Conservation (phyloP, 192 early-diverging fungal genomes). For the Rhizophlyctis rosea region DNA sequence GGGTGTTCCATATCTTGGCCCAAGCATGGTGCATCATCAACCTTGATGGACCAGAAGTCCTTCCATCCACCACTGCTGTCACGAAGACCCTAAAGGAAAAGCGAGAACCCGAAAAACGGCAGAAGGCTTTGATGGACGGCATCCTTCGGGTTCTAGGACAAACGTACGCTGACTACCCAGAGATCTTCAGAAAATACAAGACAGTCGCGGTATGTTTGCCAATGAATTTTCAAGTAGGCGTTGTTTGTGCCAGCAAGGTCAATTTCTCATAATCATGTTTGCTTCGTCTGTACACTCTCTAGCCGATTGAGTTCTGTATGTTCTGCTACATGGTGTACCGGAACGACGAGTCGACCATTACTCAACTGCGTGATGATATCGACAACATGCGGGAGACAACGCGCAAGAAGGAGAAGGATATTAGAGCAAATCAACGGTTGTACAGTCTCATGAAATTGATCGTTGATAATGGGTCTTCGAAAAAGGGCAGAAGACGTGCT, state of each 20-base stretch:
- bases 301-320: slow-evolving; percentile 29
- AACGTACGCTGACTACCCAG: not conserved
- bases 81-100: not conserved
- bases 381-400: slow-evolving; percentile 14
- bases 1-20: not conserved
- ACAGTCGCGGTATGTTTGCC: slow-evolving; percentile 7
- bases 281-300: not conserved
- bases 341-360: not conserved
- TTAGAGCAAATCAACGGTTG: slow-evolving; percentile 6
- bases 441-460: slow-evolving; percentile 18
- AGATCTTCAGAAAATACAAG: slow-evolving; percentile 3
- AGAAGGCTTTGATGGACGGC: not conserved
- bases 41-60: not conserved
- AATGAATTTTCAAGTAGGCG: too few relatives aligned
- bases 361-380: slow-evolving; percentile 6
- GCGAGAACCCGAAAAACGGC: not conserved
- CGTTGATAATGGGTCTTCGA: too few relatives aligned
- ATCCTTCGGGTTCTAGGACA: slow-evolving; percentile 2
- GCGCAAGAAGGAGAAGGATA: slow-evolving; percentile 8
- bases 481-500: too few relatives aligned
- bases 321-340: slow-evolving; percentile 7
- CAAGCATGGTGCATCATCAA: slow-evolving; percentile 8
- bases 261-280: not conserved
- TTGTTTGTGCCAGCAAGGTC: not conserved
- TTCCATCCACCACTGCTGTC: not conserved